Conservation (phyloP, 257 asterid genomes). For the Primulina eburnea region DNA sequence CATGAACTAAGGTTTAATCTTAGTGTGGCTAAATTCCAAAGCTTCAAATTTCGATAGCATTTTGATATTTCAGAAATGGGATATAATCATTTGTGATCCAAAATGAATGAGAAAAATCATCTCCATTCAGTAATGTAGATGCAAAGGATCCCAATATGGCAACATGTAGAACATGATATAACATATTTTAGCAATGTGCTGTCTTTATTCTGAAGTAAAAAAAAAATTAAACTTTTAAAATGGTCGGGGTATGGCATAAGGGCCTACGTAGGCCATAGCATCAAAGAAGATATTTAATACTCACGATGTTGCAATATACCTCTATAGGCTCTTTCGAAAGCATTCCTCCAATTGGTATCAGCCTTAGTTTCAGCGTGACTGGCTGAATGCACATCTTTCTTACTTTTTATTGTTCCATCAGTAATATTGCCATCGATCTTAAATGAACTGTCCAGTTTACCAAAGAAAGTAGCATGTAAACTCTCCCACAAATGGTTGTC, state of each 20-base stretch:
- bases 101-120: neutral
- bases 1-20: too few species aligned
- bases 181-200: too few species aligned
- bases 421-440: slow-evolving; percentile 16
- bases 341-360: slow-evolving; percentile 41
- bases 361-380: slow-evolving; percentile 18
- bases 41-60: neutral
- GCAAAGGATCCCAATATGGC: too few species aligned
- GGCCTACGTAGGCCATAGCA: too few species aligned
- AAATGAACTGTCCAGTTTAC: slow-evolving; percentile 20
- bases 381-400: slow-evolving; percentile 17
- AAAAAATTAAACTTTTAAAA: too few species aligned
- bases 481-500: slow-evolving; percentile 69
- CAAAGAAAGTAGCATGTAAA: slow-evolving; percentile 42
- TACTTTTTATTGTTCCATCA: slow-evolving; percentile 20
- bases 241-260: too few species aligned
- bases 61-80: neutral
- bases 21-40: neutral
- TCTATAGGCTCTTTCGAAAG: slow-evolving; percentile 43
- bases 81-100: neutral
- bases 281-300: neutral
- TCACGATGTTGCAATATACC: slow-evolving; percentile 34
- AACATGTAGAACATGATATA: too few species aligned
- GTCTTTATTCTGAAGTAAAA: too few species aligned
- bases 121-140: neutral